Conservation (phyloP, 2,329 filamentous ascomycete genomes). For the Pseudogymnoascus sp. region DNA sequence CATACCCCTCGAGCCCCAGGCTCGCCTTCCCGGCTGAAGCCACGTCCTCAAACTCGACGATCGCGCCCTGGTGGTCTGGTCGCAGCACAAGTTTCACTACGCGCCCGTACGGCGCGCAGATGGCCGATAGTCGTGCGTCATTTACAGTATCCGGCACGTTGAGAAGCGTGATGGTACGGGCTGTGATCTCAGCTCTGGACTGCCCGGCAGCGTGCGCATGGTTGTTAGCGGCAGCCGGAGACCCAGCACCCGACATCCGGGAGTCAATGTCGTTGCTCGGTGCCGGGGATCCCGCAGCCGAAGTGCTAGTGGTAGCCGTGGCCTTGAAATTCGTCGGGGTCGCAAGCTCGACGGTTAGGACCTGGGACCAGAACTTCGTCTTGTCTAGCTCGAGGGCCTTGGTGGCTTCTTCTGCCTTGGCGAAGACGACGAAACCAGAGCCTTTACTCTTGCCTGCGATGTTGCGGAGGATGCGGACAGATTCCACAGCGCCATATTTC, state of each 20-base stretch:
- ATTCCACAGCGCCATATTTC: constrained; percentile 67
- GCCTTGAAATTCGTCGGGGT: constrained; percentile 49
- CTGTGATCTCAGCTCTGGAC: constrained; percentile 43
- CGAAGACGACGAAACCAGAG: constrained; percentile 72
- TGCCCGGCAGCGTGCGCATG: constrained; percentile 28
- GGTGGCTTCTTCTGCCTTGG: constrained; percentile 59
- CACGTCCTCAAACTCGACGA: constrained; percentile 68
- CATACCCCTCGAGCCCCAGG: constrained; percentile 48
- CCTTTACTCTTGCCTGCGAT: constrained; percentile 64
- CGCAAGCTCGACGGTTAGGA: constrained; percentile 58
- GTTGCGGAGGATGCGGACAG: constrained; percentile 62
- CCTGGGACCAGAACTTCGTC: constrained; percentile 58
- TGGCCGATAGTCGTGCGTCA: constrained; percentile 67
- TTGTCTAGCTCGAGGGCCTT: constrained; percentile 60
- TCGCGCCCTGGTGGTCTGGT: constrained; percentile 75
- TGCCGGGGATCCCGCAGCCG: constrained; percentile 28
- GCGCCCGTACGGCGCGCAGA: constrained; percentile 62
- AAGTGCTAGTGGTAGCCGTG: constrained; percentile 38
- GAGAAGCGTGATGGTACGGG: constrained; percentile 72
- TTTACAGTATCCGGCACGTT: constrained; percentile 90
- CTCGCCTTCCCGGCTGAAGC: constrained; percentile 63
- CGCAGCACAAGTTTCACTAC: constrained; percentile 71
- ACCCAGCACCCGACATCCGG: constrained; percentile 25
- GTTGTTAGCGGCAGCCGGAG: constrained; percentile 23
- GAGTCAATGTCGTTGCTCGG: constrained; percentile 27